Conservation (phyloP, 768 basidiomycete species). For the Phanerochaete carnosa region DNA sequence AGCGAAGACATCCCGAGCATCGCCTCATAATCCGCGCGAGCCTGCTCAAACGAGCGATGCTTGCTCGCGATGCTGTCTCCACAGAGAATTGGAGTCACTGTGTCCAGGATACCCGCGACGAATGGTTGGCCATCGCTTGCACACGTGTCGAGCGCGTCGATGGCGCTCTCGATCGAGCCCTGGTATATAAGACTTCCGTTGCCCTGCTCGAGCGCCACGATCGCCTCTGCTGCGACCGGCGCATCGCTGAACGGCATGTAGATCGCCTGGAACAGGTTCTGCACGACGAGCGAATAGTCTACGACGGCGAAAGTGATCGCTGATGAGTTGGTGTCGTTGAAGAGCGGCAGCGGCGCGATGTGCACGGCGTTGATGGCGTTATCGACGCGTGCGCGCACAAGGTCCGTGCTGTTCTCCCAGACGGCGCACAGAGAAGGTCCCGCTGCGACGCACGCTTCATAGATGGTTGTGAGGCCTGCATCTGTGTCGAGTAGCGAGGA, state of each 20-base stretch:
- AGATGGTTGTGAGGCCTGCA: slow-evolving; percentile 16
- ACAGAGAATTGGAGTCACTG: background rate
- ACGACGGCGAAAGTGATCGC: slow-evolving; percentile 2
- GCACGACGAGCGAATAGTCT: slow-evolving; percentile 3
- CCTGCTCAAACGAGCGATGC: background rate
- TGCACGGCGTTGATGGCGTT: background rate
- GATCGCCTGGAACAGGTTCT: background rate
- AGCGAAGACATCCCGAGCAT: background rate
- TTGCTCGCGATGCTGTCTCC: background rate
- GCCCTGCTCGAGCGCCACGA: slow-evolving; percentile 4
- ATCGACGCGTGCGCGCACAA: slow-evolving; percentile 17
- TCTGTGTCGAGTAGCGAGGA: slow-evolving; percentile 12
- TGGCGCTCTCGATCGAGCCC: background rate
- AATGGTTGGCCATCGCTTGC: background rate
- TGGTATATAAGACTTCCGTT: background rate
- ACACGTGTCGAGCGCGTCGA: background rate
- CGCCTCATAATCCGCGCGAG: background rate
- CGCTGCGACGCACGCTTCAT: slow-evolving; percentile 18
- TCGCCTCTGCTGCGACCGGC: background rate
- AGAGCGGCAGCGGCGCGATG: background rate
- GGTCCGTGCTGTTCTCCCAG: slow-evolving; percentile 16
- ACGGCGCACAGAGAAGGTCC: slow-evolving; percentile 23
- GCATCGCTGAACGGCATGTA: background rate
- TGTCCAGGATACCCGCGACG: background rate
- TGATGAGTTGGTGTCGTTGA: background rate